Conservation (phyloP, 2,329 filamentous ascomycete species). For the Golovinomyces cichoracearum region DNA sequence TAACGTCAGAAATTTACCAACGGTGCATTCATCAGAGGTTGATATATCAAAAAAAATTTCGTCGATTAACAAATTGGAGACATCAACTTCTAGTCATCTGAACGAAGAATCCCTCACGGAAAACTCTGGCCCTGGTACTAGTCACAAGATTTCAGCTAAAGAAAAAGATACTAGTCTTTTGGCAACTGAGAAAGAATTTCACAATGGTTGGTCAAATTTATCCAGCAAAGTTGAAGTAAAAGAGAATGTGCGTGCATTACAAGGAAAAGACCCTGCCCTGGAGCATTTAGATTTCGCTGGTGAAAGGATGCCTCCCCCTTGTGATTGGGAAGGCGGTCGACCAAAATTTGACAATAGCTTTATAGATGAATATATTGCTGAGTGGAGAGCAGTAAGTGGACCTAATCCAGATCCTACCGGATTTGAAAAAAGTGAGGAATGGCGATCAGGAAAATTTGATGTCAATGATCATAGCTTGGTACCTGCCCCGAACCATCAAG, state of each 20-base stretch:
- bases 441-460: constrained; percentile 5
- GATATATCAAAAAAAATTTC: no score
- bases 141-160: neutral
- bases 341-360: constrained; percentile 7
- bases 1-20: no score
- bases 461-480: constrained; percentile 4
- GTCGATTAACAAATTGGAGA: no score
- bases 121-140: neutral
- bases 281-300: constrained; percentile 2
- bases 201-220: neutral
- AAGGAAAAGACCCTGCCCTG: neutral
- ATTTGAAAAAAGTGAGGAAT: constrained; percentile 4
- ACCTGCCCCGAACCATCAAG: constrained; percentile 5
- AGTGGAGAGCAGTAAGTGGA: constrained; percentile 9
- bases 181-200: neutral
- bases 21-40: no score
- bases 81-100: neutral
- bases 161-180: neutral
- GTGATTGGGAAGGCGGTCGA: constrained; percentile 11
- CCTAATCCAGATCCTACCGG: neutral
- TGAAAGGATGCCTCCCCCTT: constrained; percentile 3
- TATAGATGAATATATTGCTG: constrained; percentile 9
- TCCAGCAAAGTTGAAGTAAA: neutral
- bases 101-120: neutral
- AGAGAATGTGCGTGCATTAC: constrained; percentile 1